A percentile compares a stretch with the other conserved stretches of the same genome.
Evolutionary conservation across 1,139 yeast species (phyloP).

Genomic region (Geotrichum aggregatum): DNA sequence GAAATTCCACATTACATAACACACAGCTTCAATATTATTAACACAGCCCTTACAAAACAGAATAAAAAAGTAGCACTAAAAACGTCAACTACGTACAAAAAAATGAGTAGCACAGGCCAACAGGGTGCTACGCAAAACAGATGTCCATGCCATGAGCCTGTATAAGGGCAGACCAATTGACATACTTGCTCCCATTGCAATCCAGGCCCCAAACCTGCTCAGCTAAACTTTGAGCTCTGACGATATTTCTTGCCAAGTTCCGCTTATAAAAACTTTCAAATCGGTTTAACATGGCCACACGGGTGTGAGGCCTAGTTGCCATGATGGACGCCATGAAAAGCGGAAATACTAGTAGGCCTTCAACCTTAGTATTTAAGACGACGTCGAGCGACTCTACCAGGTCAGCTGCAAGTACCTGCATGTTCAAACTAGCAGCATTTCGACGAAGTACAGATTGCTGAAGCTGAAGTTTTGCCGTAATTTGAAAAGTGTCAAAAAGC

Average conservation of each 20-base stretch:
- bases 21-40: neutral
- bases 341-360: constrained; percentile 70
- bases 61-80: neutral
- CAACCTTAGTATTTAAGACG: constrained; percentile 62
- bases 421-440: constrained; percentile 61
- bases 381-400: constrained; percentile 56
- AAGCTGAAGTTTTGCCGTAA: constrained; percentile 64
- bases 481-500: constrained; percentile 66
- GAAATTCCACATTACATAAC: neutral
- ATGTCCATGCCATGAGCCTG: constrained; percentile 71
- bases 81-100: neutral
- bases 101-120: neutral
- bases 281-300: constrained; percentile 50
- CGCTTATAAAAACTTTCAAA: constrained; percentile 55
- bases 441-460: constrained; percentile 58
- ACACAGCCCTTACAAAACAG: neutral
- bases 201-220: constrained; percentile 56
- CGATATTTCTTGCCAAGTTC: constrained; percentile 65
- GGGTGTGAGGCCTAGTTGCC: constrained; percentile 46
- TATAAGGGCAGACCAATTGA: constrained; percentile 67
- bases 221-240: constrained; percentile 55
- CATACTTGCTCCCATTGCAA: constrained; percentile 45
- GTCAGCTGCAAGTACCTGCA: constrained; percentile 56
- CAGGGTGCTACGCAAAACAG: constrained; percentile 53
- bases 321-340: constrained; percentile 73